These are phyloP conservation scores for Komagataella mondaviorum DNA, from an alignment of 805 yeast genomes.

Conservation along the genomic window DNA sequence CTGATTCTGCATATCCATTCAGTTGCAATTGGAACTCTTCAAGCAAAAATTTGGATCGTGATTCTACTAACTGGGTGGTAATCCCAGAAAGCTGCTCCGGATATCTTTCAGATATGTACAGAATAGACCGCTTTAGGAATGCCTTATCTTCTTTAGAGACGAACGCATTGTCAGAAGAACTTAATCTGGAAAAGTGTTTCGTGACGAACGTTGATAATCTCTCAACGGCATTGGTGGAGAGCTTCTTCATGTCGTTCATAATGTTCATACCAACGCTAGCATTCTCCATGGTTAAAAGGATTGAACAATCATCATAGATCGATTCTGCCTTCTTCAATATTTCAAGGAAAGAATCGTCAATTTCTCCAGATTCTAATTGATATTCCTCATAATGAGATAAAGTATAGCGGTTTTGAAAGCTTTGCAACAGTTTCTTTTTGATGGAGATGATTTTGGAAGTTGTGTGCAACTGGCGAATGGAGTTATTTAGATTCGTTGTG, in stretches of 20 bases:
- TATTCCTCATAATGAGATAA: conserved; percentile 62
- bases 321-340: conserved; percentile 46
- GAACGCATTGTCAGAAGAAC: conserved; percentile 2
- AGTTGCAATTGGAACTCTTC: conserved; percentile 58
- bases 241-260: conserved; percentile 39
- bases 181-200: conserved; percentile 10
- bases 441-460: conserved; percentile 9
- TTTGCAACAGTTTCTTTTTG: conserved; percentile 36
- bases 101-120: conserved; percentile 19
- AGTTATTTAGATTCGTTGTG: not conserved
- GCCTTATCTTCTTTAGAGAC: conserved; percentile 6
- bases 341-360: conserved; percentile 36
- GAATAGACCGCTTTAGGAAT: conserved; percentile 16
- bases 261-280: conserved; percentile 53
- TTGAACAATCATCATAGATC: conserved; percentile 56
- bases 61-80: conserved; percentile 46
- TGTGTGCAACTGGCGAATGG: not conserved
- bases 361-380: conserved; percentile 31
- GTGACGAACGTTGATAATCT: conserved; percentile 30
- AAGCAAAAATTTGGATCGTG: conserved; percentile 48
- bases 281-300: conserved; percentile 57
- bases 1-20: conserved; percentile 17
- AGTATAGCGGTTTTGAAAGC: conserved; percentile 50
- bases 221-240: conserved; percentile 39
- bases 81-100: conserved; percentile 43